Percentiles rank a stretch among this genome's conserved stretches.
Conservation (phyloP, 2,329 filamentous ascomycete genomes). For the Drechslerella dactyloides region DNA sequence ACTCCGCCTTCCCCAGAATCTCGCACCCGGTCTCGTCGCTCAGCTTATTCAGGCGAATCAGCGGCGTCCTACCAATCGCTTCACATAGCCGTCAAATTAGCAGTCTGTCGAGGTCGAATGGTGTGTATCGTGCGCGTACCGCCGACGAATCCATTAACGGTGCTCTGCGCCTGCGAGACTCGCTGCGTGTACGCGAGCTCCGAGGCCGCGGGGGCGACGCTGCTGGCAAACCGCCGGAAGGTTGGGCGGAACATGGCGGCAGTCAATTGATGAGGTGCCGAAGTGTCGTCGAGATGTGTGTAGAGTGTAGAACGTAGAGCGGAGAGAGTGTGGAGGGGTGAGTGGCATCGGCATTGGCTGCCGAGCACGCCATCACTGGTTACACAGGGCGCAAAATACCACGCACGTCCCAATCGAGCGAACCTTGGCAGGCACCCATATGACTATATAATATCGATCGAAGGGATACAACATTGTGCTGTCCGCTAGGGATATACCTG, state of each 20-base stretch:
- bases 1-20: conserved; percentile 94
- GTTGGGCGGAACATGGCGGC: conserved; percentile 71
- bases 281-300: not conserved
- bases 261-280: not conserved
- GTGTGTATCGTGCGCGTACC: conserved; percentile 63
- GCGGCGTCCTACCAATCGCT: conserved; percentile 97
- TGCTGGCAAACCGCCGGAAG: conserved; percentile 71
- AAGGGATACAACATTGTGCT: no score
- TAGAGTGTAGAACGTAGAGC: not conserved
- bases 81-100: conserved; percentile 49
- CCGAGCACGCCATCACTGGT: not conserved
- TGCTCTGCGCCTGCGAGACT: conserved; percentile 79
- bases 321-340: not conserved
- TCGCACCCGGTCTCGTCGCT: conserved; percentile 92
- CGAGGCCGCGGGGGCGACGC: conserved; percentile 59
- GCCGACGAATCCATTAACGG: conserved; percentile 78
- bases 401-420: no score
- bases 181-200: conserved; percentile 69
- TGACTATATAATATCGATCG: no score
- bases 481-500: no score
- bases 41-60: conserved; percentile 86
- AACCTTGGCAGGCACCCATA: no score
- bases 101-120: no score
- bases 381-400: no score
- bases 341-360: not conserved